Conservation (phyloP, 1,284 basidiomycete genomes). For the Kalmanozyma brasiliensis region DNA sequence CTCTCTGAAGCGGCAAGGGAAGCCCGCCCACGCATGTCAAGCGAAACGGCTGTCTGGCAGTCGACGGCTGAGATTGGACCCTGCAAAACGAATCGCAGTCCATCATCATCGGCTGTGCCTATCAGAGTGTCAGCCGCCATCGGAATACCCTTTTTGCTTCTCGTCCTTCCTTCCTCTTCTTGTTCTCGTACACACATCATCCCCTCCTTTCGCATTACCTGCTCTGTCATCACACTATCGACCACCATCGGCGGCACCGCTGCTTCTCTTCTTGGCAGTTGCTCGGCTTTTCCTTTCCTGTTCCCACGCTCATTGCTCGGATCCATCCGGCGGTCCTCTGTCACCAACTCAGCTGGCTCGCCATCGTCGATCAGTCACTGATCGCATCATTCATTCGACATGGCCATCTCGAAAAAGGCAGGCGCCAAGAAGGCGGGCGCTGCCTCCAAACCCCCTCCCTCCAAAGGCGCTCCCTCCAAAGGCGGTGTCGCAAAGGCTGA, state of each 20-base stretch:
- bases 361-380: constrained; percentile 1
- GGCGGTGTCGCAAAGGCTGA: constrained; percentile 67
- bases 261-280: not conserved
- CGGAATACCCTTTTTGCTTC: no score
- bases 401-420: constrained; percentile 67
- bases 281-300: not conserved
- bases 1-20: not conserved
- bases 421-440: constrained; percentile 59
- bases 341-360: not conserved
- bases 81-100: no score
- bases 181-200: no score
- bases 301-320: constrained; percentile 13
- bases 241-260: no score
- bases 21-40: constrained; percentile 4
- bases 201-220: no score
- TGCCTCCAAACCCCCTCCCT: constrained; percentile 50
- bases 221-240: no score
- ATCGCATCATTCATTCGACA: constrained; percentile 16
- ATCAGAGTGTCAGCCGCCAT: no score
- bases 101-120: no score
- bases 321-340: constrained; percentile 11
- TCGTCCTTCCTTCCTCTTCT: no score
- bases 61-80: no score
- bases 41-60: no score
- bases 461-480: constrained; percentile 45